Conservation (phyloP, 1,284 basidiomycete species). For the Ganoderma lingzhi region DNA sequence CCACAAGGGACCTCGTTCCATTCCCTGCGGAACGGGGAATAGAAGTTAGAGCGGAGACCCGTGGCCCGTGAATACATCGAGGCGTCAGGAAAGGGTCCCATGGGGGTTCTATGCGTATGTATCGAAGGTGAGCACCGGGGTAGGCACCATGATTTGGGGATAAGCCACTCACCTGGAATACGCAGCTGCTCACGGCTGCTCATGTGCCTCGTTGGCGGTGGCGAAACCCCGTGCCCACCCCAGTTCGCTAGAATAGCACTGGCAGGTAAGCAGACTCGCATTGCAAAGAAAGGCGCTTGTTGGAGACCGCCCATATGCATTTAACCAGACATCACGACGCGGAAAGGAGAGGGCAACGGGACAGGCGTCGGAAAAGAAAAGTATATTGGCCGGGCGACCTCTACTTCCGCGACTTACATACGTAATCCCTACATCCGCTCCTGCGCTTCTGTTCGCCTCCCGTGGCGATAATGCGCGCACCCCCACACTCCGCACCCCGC, state of each 20-base stretch:
- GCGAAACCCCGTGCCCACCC: neutral
- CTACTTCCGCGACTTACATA: neutral
- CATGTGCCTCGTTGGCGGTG: neutral
- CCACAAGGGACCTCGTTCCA: neutral
- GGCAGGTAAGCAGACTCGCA: neutral
- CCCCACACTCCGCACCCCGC: neutral
- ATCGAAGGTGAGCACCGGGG: neutral
- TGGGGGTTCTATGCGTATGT: neutral
- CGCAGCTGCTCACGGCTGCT: neutral
- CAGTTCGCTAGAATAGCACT: neutral
- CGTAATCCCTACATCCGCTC: slow-evolving; percentile 1
- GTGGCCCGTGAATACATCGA: neutral
- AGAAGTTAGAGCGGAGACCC: neutral
- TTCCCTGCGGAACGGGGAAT: neutral
- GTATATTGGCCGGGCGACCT: neutral
- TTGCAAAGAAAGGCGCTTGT: neutral
- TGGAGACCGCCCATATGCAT: neutral
- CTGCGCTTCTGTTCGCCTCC: neutral
- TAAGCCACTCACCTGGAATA: neutral
- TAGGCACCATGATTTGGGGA: neutral
- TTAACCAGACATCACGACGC: neutral
- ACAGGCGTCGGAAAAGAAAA: neutral
- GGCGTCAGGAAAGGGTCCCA: neutral
- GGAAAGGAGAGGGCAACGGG: neutral
- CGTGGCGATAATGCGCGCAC: neutral